Percentiles rank a stretch among this genome's conserved stretches.
Evolutionary conservation across 2,329 filamentous ascomycete species (phyloP).

Genomic region (Zymoseptoria crescenta): DNA sequence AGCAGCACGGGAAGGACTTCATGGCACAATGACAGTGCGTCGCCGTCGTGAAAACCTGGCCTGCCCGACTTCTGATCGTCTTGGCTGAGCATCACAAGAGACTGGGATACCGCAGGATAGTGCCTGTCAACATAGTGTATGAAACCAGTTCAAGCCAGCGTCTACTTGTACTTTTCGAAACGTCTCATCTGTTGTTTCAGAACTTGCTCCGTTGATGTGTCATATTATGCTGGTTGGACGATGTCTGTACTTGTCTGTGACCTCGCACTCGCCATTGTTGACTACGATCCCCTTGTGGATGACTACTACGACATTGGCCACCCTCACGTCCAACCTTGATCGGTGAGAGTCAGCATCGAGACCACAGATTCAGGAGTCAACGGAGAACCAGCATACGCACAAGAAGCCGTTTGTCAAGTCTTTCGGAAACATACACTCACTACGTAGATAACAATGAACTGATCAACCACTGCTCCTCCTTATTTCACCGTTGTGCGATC

Average conservation of each 20-base stretch:
- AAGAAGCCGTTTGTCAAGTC: background rate
- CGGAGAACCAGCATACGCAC: background rate
- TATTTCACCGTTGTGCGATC: background rate
- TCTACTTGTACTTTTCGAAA: background rate
- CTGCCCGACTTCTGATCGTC: background rate
- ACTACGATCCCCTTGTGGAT: background rate
- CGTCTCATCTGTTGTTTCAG: background rate
- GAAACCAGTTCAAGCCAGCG: background rate
- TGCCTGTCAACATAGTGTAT: background rate
- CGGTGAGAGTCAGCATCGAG: no score
- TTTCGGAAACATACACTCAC: background rate
- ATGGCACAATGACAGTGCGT: background rate
- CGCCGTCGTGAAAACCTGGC: background rate
- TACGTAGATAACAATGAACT: conserved; percentile 1
- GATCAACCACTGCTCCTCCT: background rate
- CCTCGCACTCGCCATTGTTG: background rate
- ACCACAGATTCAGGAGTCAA: background rate
- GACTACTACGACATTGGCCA: background rate
- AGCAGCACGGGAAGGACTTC: background rate
- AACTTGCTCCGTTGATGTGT: background rate
- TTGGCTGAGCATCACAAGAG: background rate
- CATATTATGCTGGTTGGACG: background rate
- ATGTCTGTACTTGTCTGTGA: background rate
- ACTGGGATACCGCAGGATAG: background rate
- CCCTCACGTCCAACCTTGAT: no score